A percentile compares a stretch with the other conserved stretches of the same genome.
Conservation (phyloP, 805 yeast genomes). For the Myxozyma geophila region DNA sequence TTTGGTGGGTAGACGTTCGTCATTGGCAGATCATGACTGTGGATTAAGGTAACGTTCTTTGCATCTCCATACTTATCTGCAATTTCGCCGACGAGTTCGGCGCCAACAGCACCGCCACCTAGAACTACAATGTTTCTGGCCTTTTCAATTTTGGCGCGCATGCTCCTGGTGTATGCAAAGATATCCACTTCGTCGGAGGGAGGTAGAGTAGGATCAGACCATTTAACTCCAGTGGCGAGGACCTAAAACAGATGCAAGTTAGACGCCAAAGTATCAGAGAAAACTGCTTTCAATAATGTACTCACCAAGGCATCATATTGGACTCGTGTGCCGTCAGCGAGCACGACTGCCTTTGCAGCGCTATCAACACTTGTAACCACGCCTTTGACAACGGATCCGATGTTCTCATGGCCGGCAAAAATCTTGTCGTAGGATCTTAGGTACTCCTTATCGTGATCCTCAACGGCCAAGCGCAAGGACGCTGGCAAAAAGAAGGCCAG, state of each 20-base stretch:
- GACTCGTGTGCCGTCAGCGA: slow-evolving; percentile 15
- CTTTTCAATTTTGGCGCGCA: slow-evolving; percentile 42
- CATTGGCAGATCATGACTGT: slow-evolving; percentile 30
- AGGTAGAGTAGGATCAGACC: slow-evolving; percentile 3
- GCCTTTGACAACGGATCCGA: slow-evolving; percentile 12
- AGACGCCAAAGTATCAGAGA: too few relatives aligned
- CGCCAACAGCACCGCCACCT: slow-evolving; percentile 60
- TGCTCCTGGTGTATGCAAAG: slow-evolving; percentile 1
- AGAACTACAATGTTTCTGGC: slow-evolving; percentile 51
- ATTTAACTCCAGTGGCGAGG: slow-evolving; percentile 23
- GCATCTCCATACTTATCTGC: slow-evolving; percentile 44
- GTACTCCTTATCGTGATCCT: slow-evolving; percentile 17
- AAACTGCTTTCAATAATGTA: neutral
- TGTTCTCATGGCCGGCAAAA: slow-evolving; percentile 3
- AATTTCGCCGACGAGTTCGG: slow-evolving; percentile 56
- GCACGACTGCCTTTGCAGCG: slow-evolving; percentile 7
- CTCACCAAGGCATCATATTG: slow-evolving; percentile 25
- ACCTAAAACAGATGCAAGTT: neutral
- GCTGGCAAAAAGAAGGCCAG: slow-evolving; percentile 17
- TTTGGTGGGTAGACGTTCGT: slow-evolving; percentile 10
- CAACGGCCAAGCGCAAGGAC: slow-evolving; percentile 21
- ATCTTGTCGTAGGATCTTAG: slow-evolving; percentile 22
- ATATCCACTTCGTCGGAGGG: slow-evolving; percentile 10
- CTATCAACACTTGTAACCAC: slow-evolving; percentile 5
- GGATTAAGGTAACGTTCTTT: slow-evolving; percentile 45